Evolutionary conservation across 257 asterid genomes (phyloP).

Genomic region (Jacaranda mimosifolia): DNA sequence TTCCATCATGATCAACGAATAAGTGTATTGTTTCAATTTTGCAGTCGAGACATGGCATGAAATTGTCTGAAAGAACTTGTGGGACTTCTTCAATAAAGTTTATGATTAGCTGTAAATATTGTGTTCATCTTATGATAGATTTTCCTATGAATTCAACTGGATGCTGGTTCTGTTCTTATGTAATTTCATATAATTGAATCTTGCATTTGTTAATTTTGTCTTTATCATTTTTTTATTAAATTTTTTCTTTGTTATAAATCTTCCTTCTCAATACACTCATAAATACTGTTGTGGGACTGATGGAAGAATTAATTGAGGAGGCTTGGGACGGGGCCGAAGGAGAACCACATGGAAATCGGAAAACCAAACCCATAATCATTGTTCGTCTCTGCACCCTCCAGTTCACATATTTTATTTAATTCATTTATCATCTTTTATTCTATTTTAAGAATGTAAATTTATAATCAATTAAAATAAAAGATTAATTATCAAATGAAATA

Average conservation of each 20-base stretch:
- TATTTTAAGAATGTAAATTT: no score
- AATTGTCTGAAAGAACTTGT: slow-evolving; percentile 9
- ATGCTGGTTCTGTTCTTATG: neutral
- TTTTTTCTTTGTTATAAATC: neutral
- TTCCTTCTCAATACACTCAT: no score
- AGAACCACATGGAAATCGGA: no score
- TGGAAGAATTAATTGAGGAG: no score
- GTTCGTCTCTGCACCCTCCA: no score
- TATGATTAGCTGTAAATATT: neutral
- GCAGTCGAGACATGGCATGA: slow-evolving; percentile 18
- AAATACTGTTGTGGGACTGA: no score
- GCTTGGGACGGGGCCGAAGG: no score
- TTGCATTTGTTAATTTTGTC: neutral
- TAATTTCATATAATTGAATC: neutral
- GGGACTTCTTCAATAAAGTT: neutral
- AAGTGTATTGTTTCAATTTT: slow-evolving; percentile 25
- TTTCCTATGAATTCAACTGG: neutral
- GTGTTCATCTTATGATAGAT: neutral
- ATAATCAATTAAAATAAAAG: no score
- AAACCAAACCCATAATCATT: no score
- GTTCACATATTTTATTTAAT: no score
- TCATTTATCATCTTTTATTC: no score
- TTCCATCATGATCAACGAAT: neutral
- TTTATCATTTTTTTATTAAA: neutral
- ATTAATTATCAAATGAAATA: no score